phyloP scores from a whole-genome alignment of 2,329 filamentous ascomycete genomes.

The Cryphonectria carpinicola region DNA sequence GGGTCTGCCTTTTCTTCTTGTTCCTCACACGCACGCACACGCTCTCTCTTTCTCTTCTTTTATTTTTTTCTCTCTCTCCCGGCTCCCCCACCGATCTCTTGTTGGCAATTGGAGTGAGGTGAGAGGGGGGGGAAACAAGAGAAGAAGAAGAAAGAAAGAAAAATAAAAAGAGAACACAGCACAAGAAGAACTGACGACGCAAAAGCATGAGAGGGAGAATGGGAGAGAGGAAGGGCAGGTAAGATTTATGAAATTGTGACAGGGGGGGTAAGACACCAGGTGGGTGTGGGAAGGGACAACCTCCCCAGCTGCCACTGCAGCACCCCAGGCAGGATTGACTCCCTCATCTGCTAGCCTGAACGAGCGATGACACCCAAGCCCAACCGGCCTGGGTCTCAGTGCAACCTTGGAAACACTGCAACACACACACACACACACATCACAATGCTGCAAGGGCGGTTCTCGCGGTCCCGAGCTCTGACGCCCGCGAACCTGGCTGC shows the following conservation, averaged over 20 bases:
- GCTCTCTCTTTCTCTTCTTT: neutral
- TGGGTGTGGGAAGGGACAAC: neutral
- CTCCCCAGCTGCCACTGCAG: neutral
- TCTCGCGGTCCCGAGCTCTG: constrained; percentile 9
- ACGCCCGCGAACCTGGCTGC: neutral
- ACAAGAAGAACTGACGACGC: neutral
- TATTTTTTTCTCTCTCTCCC: neutral
- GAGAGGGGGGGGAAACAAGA: neutral
- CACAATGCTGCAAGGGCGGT: constrained; percentile 16
- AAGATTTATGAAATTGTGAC: constrained; percentile 2
- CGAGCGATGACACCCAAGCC: constrained; percentile 13
- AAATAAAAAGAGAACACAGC: neutral
- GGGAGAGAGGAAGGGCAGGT: constrained; percentile 1
- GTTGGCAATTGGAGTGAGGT: neutral
- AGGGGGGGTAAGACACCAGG: constrained; percentile 4
- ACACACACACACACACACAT: constrained; percentile 3
- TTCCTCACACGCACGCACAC: neutral
- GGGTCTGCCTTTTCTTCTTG: neutral
- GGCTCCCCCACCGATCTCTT: neutral
- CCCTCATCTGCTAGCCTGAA: neutral
- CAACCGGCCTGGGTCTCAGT: constrained; percentile 14
- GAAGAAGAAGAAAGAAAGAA: neutral
- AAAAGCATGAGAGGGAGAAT: neutral
- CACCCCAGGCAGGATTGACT: neutral
- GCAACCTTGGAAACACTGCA: neutral